Conservation (phyloP, 306 rosid genomes). For the Oemleria cerasiformis region DNA sequence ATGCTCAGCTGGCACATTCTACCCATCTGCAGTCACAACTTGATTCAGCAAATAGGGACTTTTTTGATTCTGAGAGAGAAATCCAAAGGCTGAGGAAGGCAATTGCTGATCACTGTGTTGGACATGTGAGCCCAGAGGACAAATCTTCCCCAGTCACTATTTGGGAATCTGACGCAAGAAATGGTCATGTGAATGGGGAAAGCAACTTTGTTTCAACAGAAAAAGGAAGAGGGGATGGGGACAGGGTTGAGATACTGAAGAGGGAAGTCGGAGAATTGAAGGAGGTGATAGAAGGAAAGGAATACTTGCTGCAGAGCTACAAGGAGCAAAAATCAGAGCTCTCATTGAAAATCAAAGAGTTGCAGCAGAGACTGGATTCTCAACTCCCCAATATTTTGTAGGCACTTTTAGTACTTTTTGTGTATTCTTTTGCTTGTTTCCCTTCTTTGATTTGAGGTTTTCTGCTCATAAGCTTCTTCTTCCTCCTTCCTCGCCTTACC, state of each 20-base stretch:
- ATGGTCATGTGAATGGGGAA: conserved; percentile 57
- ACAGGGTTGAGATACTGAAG: conserved; percentile 69
- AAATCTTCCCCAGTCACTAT: conserved; percentile 39
- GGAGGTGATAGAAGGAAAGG: conserved; percentile 89
- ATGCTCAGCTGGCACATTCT: conserved; percentile 64
- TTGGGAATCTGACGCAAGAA: conserved; percentile 49
- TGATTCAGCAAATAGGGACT: conserved; percentile 66
- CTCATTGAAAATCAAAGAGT: conserved; percentile 63
- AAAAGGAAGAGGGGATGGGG: conserved; percentile 55
- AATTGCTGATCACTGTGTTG: conserved; percentile 86
- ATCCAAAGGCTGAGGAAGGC: conserved; percentile 89
- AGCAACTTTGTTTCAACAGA: conserved; percentile 51
- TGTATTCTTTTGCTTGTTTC: conserved; percentile 50
- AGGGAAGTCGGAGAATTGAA: conserved; percentile 86
- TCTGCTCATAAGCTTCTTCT: conserved; percentile 27
- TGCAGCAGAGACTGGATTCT: conserved; percentile 86
- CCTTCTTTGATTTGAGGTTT: conserved; percentile 27
- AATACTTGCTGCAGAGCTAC: conserved; percentile 79
- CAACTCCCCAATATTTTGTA: conserved; percentile 94
- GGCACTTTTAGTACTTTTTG: conserved; percentile 40
- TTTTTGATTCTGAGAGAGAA: conserved; percentile 79
- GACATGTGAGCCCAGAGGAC: conserved; percentile 38
- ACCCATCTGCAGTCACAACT: conserved; percentile 79
- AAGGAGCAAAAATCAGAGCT: conserved; percentile 89
- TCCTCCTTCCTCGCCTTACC: conserved; percentile 39